phyloP scores from a whole-genome alignment of 371 early-diverging fungal genomes.

The Rhizopus sp. region DNA sequence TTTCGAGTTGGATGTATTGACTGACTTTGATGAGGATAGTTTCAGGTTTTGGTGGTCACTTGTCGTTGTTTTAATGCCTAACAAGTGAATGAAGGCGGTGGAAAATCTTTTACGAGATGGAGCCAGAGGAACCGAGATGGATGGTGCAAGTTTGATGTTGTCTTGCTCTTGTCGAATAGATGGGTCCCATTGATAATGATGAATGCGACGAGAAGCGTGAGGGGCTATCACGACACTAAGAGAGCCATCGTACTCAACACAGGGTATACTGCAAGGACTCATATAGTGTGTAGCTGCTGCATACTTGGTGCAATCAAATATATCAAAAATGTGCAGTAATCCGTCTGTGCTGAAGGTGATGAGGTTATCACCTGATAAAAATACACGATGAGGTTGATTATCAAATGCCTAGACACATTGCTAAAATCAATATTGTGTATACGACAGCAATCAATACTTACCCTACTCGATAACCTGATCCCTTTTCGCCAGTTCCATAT shows the following conservation, averaged over 20 bases:
- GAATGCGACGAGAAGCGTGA: conserved; percentile 34
- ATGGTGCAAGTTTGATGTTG: conserved; percentile 1
- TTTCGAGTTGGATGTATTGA: conserved; percentile 3
- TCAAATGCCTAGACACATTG: conserved; percentile 39
- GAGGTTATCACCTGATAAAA: conserved; percentile 36
- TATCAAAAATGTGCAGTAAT: conserved; percentile 33
- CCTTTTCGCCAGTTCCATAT: conserved; percentile 58
- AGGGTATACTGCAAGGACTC: conserved; percentile 44
- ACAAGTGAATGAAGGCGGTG: conserved; percentile 15
- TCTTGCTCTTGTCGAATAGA: background rate
- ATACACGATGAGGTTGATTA: conserved; percentile 49
- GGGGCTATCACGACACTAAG: conserved; percentile 41
- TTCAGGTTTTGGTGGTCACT: background rate
- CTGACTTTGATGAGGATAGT: background rate
- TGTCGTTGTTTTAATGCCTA: conserved; percentile 4
- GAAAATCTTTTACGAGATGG: conserved; percentile 13
- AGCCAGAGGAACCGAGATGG: conserved; percentile 4
- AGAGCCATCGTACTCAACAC: conserved; percentile 40
- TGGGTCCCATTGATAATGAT: conserved; percentile 41
- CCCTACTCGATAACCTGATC: conserved; percentile 39
- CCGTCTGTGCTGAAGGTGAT: conserved; percentile 47
- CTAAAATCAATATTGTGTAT: background rate
- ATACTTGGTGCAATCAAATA: conserved; percentile 23
- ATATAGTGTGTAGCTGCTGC: conserved; percentile 20
- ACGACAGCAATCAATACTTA: conserved; percentile 8